These are phyloP conservation scores for Phytopythium oedochilum DNA, from an alignment of 352 stramenopile genomes.

Conservation along the genomic window DNA sequence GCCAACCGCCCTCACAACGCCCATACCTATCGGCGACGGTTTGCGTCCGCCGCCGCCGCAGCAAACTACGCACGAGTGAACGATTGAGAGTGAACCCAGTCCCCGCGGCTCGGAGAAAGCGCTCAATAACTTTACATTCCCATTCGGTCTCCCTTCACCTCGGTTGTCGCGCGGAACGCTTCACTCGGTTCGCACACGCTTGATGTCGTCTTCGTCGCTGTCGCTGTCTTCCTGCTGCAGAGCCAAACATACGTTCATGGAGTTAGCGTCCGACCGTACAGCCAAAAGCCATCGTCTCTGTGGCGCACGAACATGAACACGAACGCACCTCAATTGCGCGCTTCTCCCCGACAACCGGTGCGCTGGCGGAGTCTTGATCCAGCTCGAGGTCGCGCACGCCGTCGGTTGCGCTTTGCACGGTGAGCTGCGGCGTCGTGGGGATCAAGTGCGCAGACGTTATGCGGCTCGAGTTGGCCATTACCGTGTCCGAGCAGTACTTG, in stretches of 20 bases:
- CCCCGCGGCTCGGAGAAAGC: conserved; percentile 3
- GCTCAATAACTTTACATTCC: conserved; percentile 9
- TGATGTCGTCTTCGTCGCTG: conserved; percentile 65
- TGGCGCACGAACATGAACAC: conserved; percentile 4
- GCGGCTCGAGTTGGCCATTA: conserved; percentile 78
- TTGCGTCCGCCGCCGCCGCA: background rate
- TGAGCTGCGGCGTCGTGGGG: conserved; percentile 30
- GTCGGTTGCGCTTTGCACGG: conserved; percentile 19
- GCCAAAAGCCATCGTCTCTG: too few relatives aligned
- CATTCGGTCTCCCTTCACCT: conserved; percentile 2
- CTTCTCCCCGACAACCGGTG: conserved; percentile 24
- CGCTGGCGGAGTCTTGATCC: background rate
- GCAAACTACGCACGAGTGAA: background rate
- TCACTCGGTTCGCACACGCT: conserved; percentile 58
- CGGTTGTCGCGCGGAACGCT: conserved; percentile 5
- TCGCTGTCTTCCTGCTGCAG: conserved; percentile 48
- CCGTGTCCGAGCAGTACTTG: conserved; percentile 88
- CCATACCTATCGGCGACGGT: background rate
- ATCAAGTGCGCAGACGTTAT: conserved; percentile 74
- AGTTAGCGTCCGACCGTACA: too few relatives aligned
- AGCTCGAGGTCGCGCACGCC: conserved; percentile 4
- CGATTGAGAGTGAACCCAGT: background rate
- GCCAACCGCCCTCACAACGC: background rate
- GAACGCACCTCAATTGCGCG: conserved; percentile 46
- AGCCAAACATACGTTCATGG: too few relatives aligned